Conservation (phyloP, 2,329 filamentous ascomycete species). For the Tolypocladium tropicale region DNA sequence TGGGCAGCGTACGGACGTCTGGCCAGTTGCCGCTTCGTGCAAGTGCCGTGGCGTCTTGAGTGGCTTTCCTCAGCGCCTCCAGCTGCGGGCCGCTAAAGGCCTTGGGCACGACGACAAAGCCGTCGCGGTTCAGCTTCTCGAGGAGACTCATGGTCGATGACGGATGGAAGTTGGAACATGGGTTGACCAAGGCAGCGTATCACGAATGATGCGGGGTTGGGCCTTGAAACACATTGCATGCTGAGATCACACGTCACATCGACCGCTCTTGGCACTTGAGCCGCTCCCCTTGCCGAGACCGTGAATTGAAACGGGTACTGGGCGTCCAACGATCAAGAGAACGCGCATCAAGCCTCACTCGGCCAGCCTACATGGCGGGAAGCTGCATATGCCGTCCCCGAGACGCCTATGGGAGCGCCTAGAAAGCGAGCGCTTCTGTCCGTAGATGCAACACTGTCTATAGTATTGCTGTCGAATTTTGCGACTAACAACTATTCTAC, state of each 20-base stretch:
- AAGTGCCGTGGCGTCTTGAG: conserved; percentile 41
- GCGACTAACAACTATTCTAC: not conserved
- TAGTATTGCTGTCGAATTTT: not conserved
- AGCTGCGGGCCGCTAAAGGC: conserved; percentile 50
- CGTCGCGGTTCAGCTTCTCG: conserved; percentile 53
- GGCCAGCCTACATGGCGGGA: too few species aligned
- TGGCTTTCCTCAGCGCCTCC: conserved; percentile 47
- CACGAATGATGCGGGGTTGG: not conserved
- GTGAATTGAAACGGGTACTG: not conserved
- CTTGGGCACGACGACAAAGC: conserved; percentile 64
- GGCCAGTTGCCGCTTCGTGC: conserved; percentile 67
- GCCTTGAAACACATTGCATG: not conserved
- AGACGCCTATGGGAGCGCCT: too few species aligned
- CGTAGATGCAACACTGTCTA: not conserved
- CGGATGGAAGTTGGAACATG: not conserved
- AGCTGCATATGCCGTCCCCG: too few species aligned
- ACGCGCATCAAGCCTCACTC: too few species aligned
- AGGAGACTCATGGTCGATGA: conserved; percentile 5
- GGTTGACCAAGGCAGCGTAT: not conserved
- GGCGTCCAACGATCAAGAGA: too few species aligned
- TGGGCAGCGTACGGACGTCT: conserved; percentile 71
- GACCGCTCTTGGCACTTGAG: not conserved
- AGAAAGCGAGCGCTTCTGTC: too few species aligned
- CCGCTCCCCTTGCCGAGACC: not conserved
- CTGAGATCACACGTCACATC: not conserved